Evolutionary conservation across 352 stramenopile species (phyloP).

Genomic region (Blastocystis hominis): DNA sequence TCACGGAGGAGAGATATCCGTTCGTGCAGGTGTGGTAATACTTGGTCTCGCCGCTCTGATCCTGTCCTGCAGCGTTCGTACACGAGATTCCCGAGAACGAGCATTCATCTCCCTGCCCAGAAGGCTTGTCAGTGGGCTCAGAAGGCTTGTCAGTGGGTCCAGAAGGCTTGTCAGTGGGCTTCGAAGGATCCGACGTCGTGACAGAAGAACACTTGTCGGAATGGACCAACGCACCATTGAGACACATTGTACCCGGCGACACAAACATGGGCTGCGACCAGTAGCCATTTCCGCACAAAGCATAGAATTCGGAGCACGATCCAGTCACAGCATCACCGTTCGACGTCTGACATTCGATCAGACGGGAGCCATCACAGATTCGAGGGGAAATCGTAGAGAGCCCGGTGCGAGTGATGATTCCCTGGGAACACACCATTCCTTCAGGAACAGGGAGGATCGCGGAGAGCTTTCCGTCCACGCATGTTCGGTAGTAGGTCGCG

Average conservation of each 20-base stretch:
- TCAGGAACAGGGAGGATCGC: not conserved
- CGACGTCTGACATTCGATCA: not conserved
- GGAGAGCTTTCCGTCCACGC: not conserved
- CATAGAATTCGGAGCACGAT: not conserved
- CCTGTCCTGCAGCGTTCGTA: not conserved
- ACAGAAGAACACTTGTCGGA: not conserved
- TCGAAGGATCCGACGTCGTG: not conserved
- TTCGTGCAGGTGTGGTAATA: constrained; percentile 4
- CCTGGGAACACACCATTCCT: not conserved
- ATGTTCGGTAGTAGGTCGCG: not conserved
- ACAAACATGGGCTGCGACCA: not conserved
- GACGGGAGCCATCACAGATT: not conserved
- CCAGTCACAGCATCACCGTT: not conserved
- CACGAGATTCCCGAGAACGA: not conserved
- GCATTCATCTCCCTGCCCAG: too few relatives aligned
- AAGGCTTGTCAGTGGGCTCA: too few relatives aligned
- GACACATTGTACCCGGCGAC: not conserved
- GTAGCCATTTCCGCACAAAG: not conserved
- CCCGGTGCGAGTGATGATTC: too few relatives aligned
- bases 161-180: too few relatives aligned
- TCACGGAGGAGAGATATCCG: not conserved
- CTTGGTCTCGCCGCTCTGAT: not conserved
- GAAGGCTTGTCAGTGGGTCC: too few relatives aligned
- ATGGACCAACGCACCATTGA: not conserved
- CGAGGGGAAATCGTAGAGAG: too few relatives aligned